Conservation (phyloP, 2,329 filamentous ascomycete species). For the Fonsecaea monophora region DNA sequence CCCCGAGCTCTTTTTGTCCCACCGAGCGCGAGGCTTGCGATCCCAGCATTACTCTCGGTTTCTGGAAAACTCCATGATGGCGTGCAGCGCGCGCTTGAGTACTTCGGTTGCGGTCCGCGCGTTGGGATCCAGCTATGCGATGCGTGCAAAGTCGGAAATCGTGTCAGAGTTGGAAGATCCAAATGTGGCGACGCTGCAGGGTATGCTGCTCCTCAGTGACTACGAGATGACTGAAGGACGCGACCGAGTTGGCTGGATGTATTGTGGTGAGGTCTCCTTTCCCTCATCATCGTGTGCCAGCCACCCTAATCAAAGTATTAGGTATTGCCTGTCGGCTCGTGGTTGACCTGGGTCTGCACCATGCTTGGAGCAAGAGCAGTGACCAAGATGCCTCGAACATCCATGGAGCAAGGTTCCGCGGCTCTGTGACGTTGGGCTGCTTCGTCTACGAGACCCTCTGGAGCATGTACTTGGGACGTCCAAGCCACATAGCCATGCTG, state of each 20-base stretch:
- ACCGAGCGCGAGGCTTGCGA: conserved; percentile 1
- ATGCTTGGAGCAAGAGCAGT: background rate
- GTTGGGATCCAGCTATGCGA: conserved; percentile 5
- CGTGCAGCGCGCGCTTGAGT: conserved; percentile 5
- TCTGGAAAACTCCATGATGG: conserved; percentile 15
- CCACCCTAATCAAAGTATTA: background rate
- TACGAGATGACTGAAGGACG: conserved; percentile 12
- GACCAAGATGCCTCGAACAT: background rate
- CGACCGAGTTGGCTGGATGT: conserved; percentile 14
- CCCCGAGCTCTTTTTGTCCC: conserved; percentile 4
- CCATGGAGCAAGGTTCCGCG: background rate
- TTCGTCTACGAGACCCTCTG: conserved; percentile 19
- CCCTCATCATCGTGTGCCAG: background rate
- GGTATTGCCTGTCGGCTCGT: conserved; percentile 16
- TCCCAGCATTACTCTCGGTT: conserved; percentile 11
- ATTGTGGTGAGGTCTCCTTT: conserved; percentile 5
- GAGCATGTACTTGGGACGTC: conserved; percentile 15
- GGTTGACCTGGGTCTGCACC: conserved; percentile 9
- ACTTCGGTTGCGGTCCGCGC: conserved; percentile 9
- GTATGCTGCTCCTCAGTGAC: conserved; percentile 14
- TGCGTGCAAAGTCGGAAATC: conserved; percentile 13
- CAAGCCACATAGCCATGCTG: conserved; percentile 4
- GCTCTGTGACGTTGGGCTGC: conserved; percentile 2
- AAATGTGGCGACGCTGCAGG: conserved; percentile 12
- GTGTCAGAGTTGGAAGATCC: conserved; percentile 8